Evolutionary conservation across 2,329 filamentous ascomycete genomes (phyloP).

Genomic region (Canariomyces notabilis): DNA sequence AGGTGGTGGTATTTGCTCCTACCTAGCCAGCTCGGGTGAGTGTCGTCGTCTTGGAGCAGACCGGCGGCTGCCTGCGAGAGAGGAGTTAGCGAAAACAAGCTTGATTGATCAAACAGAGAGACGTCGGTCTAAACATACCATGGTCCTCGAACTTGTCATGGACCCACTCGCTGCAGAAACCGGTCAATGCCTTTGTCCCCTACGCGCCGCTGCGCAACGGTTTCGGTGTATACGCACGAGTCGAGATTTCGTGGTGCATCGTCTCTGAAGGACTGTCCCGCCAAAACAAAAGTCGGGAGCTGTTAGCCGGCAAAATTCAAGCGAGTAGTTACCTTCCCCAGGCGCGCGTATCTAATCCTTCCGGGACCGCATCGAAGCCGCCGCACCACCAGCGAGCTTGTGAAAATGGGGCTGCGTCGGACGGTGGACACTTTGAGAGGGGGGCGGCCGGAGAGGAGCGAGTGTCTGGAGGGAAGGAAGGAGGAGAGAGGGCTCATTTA

Average conservation of each 20-base stretch:
- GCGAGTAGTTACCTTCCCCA: conserved; percentile 32
- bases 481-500: conserved; percentile 27
- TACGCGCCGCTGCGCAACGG: background rate
- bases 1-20: conserved; percentile 3
- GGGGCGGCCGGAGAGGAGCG: conserved; percentile 21
- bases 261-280: conserved; percentile 55
- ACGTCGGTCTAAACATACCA: conserved; percentile 37
- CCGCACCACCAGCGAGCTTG: conserved; percentile 17
- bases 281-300: conserved; percentile 35
- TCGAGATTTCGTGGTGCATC: conserved; percentile 63
- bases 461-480: conserved; percentile 30
- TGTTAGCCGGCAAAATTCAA: conserved; percentile 41
- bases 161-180: conserved; percentile 71
- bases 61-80: conserved; percentile 17
- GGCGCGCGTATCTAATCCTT: conserved; percentile 28
- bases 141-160: conserved; percentile 84
- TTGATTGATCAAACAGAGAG: background rate
- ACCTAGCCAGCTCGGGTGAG: conserved; percentile 34
- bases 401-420: conserved; percentile 27
- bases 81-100: conserved; percentile 7
- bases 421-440: conserved; percentile 23
- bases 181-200: conserved; percentile 23
- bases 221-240: conserved; percentile 47
- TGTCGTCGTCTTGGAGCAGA: conserved; percentile 23
- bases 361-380: conserved; percentile 29